Evolutionary conservation across 2,329 filamentous ascomycete species (phyloP), one percentile per base, ranked within the genome.

Genomic region (Davidsoniella virescens): DNA sequence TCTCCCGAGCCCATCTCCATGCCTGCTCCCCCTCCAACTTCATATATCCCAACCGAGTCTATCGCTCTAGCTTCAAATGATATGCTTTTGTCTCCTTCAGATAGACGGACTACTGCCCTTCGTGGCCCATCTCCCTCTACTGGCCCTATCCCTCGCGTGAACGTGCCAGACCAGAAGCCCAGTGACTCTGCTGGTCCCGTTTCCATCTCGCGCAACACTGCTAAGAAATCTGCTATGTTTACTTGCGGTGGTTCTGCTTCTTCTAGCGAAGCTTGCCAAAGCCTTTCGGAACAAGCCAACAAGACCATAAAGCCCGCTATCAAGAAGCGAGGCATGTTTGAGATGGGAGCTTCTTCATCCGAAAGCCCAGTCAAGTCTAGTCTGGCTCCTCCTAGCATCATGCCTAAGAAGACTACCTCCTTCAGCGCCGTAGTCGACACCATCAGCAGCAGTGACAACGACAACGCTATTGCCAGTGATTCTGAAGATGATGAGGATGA

Each of bases 201-300:
- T 8, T 53, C 51, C 3, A 53, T 53, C 29, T 86, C 83, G 67
- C 77, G 76, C 56, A 82, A 87, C 58, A 76, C 77, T 58, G 73
- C 78, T 46, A 80, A 78, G 70, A 79, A 77, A 64, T 66, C 67
- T 37, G 66, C 75, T n/a, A 71, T 70, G 61, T 87, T 87, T 62
- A 76, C 75, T 5, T 73, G 94, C 5, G 87, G 87, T 46, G 78
- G 71, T 44, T 93, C 87, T 1, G 94, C 85, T 47, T 88, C 85
- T 55, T 93, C 87, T 38, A 72, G 67, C 54, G 69, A 72, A 47
- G 66, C 66, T 45, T 67, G 67, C n/a, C 67, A 70, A 47, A 74
- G 70, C 56, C 58, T 74, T 4, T 69, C 74, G 12, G 51, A 43
- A 9, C 43, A 53, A 33, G 42, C 40, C 5, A 16, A 38, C n/a